Conservation (phyloP, 768 basidiomycete genomes). For the Galerina sulciceps region DNA sequence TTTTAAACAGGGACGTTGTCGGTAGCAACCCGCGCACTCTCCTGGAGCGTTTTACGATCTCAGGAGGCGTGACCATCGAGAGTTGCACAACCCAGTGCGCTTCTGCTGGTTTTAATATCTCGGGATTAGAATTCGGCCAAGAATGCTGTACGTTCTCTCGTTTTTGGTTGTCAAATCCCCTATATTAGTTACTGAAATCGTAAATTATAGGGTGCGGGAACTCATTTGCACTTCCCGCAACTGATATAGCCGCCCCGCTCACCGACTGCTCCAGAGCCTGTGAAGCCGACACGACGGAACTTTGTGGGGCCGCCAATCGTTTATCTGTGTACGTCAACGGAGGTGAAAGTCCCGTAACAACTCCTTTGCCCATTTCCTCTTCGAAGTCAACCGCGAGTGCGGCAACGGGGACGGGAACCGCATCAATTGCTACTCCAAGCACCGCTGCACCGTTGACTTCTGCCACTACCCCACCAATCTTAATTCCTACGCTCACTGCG, state of each 20-base stretch:
- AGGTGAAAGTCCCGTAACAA: no score
- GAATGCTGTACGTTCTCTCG: conserved; percentile 21
- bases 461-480: no score
- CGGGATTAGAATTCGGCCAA: conserved; percentile 21
- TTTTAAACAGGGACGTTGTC: conserved; percentile 10
- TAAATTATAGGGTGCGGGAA: conserved; percentile 18
- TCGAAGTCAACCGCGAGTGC: no score
- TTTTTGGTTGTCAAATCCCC: no score
- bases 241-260: conserved; percentile 11
- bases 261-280: conserved; percentile 17
- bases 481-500: no score
- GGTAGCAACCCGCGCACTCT: conserved; percentile 14
- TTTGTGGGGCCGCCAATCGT: conserved; percentile 18
- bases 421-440: no score
- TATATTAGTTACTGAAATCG: not conserved
- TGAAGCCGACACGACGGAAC: conserved; percentile 16
- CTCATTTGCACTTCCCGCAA: conserved; percentile 8
- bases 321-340: conserved; percentile 12
- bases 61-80: conserved; percentile 15
- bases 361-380: no score
- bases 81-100: conserved; percentile 17
- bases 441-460: no score
- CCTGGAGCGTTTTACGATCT: conserved; percentile 10
- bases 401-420: no score
- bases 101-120: conserved; percentile 15